Evolutionary conservation across 345 rosid species (phyloP).

Genomic region (Acer campestre): DNA sequence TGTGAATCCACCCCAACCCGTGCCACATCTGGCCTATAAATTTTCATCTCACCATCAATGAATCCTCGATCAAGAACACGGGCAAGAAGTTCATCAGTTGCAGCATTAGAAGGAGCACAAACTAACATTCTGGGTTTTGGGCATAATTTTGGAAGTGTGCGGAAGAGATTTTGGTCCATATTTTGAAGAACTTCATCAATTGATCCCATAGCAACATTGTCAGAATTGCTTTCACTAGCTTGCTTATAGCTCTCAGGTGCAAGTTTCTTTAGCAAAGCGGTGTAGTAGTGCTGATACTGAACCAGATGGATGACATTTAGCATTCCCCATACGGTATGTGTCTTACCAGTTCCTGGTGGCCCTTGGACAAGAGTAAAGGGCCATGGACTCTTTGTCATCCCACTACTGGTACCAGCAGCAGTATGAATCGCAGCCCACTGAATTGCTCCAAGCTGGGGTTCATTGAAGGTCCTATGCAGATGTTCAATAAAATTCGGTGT

Average conservation of each 20-base stretch:
- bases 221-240: conserved; percentile 69
- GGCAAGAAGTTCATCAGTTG: conserved; percentile 95
- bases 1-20: conserved; percentile 99
- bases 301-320: conserved; percentile 98
- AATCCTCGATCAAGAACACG: conserved; percentile 99
- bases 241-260: conserved; percentile 98
- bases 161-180: conserved; percentile 96
- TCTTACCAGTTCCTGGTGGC: conserved; percentile 99
- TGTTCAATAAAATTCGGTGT: conserved; percentile 80
- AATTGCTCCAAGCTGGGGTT: conserved; percentile 92
- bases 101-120: conserved; percentile 99
- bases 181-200: conserved; percentile 99
- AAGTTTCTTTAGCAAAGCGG: conserved; percentile 87
- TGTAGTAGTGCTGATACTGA: conserved; percentile 97
- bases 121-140: conserved; percentile 98
- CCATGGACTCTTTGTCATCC: conserved; percentile 86
- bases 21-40: conserved; percentile 97
- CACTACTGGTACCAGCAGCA: conserved; percentile 97
- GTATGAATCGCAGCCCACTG: conserved; percentile 99
- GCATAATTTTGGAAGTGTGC: conserved; percentile 92
- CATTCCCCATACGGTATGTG: conserved; percentile 99
- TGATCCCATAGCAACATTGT: conserved; percentile 67
- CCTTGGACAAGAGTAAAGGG: conserved; percentile 99
- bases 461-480: conserved; percentile 79
- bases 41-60: conserved; percentile 99